Base-by-base conservation (phyloP, 2,329 filamentous ascomycete genomes). In the Hymenoscyphus scutula region DNA sequence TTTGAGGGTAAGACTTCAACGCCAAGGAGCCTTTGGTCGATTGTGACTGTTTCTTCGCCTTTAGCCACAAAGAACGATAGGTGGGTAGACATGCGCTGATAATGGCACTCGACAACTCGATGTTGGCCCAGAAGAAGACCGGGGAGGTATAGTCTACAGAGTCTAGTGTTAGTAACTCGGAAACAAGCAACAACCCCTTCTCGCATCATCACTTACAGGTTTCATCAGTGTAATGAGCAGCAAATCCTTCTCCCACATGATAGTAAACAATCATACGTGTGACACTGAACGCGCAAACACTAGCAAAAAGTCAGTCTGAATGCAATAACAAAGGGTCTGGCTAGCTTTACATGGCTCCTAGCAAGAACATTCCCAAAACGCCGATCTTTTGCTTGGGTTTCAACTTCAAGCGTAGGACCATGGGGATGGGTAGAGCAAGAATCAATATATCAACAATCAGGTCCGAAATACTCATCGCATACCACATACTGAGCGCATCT, bases 111-210 rank as follows among this genome's bases (percentile, higher is more conserved):
- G 27, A 23, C 27, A 34, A 6, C n/a, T 56, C 54, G 19, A 56
- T 56, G 19, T 29, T 19, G 10, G 54, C 30, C 54, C 54, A 56
- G 54, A 56, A 56, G 10, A 56, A 56, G 11, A 56, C 54, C 19
- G 54, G 54, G 5, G 27, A 32, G 10, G 54, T 56, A 23, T 34
- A 56, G 32, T 56, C 51, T 54, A 15, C 13, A 15, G 23, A 54
- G 2, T 37, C 2, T 15, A 29, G 23, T 27, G 27, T 54, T 54
- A 54, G 51, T 23, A 54, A 10, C 15, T 37, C 8, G 34, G 15
- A 37, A 37, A 15, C 15, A 25, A 54, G n/a, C 3, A 29, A 25
- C 6, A 15, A 23, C 27, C 23, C 2, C 23, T 17, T 29, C 17
- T 27, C 19, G 51, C 29, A 15, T 13, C 23, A 54, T 15, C 17